These are phyloP conservation scores for Aureobasidium sp. DNA, from an alignment of 2,329 filamentous ascomycete genomes.

Conservation along the genomic window DNA sequence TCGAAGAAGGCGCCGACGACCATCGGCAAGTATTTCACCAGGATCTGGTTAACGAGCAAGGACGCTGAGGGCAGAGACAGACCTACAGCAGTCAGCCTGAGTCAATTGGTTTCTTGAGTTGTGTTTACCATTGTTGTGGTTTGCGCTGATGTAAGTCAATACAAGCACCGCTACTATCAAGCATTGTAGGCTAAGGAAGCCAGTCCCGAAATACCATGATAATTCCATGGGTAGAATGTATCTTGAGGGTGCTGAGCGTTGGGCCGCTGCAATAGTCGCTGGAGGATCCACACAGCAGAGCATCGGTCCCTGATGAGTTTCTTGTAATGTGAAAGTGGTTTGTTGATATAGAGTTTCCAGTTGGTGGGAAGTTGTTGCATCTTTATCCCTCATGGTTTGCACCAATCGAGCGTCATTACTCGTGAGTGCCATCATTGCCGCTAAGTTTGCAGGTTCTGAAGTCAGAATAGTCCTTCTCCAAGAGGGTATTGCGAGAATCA, in stretches of 20 bases:
- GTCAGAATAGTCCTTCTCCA: conserved; percentile 4
- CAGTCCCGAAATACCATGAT: neutral
- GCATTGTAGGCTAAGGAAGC: neutral
- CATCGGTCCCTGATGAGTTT: neutral
- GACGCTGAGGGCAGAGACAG: conserved; percentile 29
- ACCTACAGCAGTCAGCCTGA: conserved; percentile 18
- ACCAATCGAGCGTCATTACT: conserved; percentile 17
- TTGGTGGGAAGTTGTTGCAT: neutral
- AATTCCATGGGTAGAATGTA: neutral
- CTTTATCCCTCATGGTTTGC: neutral
- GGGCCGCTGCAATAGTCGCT: neutral
- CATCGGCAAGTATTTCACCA: conserved; percentile 46
- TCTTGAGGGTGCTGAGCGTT: neutral
- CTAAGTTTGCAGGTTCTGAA: conserved; percentile 27
- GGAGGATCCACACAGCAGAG: neutral
- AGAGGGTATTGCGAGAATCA: conserved; percentile 19
- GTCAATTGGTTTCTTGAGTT: no score
- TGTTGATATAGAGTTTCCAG: neutral
- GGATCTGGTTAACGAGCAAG: conserved; percentile 30
- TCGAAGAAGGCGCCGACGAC: conserved; percentile 48
- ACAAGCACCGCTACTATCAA: neutral
- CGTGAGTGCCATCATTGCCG: conserved; percentile 25
- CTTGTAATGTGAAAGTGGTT: neutral
- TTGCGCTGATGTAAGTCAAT: neutral
- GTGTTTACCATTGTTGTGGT: neutral